Conservation (phyloP, 441 rosid species). For the Flueggea neowawraea region DNA sequence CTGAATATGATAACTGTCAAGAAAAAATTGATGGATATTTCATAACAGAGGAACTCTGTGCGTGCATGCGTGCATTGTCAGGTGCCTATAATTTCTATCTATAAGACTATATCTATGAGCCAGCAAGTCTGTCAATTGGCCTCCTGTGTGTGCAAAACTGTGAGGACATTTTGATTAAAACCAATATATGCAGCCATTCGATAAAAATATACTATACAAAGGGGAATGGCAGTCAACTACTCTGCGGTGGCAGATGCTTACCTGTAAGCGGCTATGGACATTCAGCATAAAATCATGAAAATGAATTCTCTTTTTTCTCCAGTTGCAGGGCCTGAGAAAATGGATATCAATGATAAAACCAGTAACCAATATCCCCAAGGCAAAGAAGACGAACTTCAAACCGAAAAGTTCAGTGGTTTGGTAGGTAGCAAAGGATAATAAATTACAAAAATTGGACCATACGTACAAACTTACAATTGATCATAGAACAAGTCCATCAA, state of each 20-base stretch:
- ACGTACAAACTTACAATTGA: slow-evolving; percentile 63
- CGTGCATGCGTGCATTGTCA: neutral
- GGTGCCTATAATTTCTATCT: no score
- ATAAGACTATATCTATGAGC: no score
- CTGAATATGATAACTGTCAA: slow-evolving; percentile 1
- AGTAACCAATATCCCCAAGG: neutral
- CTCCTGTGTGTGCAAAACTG: no score
- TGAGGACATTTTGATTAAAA: no score
- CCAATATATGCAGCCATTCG: no score
- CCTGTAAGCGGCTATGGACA: slow-evolving; percentile 92
- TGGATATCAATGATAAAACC: slow-evolving; percentile 6
- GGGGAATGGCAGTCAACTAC: no score
- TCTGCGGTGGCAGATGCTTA: slow-evolving; percentile 23
- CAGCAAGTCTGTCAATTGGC: no score
- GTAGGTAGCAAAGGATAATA: neutral
- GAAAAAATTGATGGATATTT: neutral
- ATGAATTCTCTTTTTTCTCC: slow-evolving; percentile 98
- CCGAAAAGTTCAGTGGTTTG: no score
- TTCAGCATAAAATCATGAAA: slow-evolving; percentile 98
- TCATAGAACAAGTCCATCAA: slow-evolving; percentile 93
- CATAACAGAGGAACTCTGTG: neutral
- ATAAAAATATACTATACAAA: no score
- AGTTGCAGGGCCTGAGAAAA: slow-evolving; percentile 65
- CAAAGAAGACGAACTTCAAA: neutral
- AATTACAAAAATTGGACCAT: slow-evolving; percentile 5